Evolutionary conservation across 108 stramenopile species (phyloP).

Genomic region (Poteriospumella lacustris): DNA sequence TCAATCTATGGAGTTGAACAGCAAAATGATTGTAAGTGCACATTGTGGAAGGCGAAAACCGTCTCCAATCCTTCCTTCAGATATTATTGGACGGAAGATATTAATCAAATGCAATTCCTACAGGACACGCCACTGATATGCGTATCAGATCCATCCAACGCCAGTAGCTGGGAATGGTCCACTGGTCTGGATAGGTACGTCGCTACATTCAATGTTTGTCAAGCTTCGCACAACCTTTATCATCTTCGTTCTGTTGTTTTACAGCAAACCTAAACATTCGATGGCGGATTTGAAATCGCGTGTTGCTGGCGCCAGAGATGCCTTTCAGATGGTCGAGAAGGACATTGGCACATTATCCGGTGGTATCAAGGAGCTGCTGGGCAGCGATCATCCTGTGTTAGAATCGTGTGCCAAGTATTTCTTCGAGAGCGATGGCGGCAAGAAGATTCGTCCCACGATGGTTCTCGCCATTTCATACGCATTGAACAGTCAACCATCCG

Average conservation of each 20-base stretch:
- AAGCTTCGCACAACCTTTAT: background rate
- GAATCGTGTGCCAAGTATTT: conserved; percentile 48
- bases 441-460: conserved; percentile 59
- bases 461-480: conserved; percentile 33
- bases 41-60: no score
- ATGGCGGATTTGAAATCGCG: background rate
- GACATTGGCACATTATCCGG: conserved; percentile 32
- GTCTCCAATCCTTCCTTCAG: no score
- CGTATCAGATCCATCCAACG: background rate
- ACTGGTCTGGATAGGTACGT: conserved; percentile 1
- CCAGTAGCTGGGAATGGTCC: background rate
- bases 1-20: conserved; percentile 9
- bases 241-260: background rate
- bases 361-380: conserved; percentile 45
- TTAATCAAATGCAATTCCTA: no score
- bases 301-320: background rate
- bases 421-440: conserved; percentile 54
- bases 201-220: no score
- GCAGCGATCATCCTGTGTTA: conserved; percentile 48
- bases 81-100: no score
- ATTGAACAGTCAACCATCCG: background rate
- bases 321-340: conserved; percentile 28
- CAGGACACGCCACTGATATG: conserved; percentile 11
- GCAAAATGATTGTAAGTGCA: conserved; percentile 1
- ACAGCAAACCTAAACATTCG: conserved; percentile 4